Conservation (phyloP, 441 rosid species). For the Pelargonium australe region DNA sequence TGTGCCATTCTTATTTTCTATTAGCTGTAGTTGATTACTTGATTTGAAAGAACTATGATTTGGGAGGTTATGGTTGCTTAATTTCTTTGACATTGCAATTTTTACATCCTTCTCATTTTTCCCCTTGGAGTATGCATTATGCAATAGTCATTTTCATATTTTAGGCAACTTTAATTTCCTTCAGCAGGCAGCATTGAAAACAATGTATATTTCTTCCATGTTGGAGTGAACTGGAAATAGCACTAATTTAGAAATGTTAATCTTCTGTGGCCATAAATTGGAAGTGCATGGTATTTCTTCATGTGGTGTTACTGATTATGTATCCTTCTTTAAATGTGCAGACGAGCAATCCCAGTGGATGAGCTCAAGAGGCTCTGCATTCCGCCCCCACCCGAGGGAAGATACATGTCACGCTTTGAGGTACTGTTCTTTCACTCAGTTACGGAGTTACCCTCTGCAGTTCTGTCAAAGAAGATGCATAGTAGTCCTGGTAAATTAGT, state of each 20-base stretch:
- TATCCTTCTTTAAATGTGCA: constrained; percentile 22
- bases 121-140: background rate
- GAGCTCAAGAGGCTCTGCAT: constrained; percentile 80
- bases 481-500: background rate
- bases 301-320: constrained; percentile 13
- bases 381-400: constrained; percentile 85
- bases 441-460: background rate
- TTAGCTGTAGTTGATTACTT: background rate
- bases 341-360: constrained; percentile 71
- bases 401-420: constrained; percentile 66
- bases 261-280: background rate
- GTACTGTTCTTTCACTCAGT: constrained; percentile 24
- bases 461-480: background rate
- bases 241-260: background rate
- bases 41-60: background rate
- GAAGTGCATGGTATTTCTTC: background rate
- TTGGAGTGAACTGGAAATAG: background rate
- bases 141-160: background rate
- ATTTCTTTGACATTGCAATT: background rate
- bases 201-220: background rate
- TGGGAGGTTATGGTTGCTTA: no score
- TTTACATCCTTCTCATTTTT: background rate
- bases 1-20: background rate
- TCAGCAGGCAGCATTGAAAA: no score
- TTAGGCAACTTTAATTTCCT: no score